These are phyloP conservation scores for Yamadazyma diddensiae DNA, from an alignment of 1,139 yeast species.

Conservation along the genomic window DNA sequence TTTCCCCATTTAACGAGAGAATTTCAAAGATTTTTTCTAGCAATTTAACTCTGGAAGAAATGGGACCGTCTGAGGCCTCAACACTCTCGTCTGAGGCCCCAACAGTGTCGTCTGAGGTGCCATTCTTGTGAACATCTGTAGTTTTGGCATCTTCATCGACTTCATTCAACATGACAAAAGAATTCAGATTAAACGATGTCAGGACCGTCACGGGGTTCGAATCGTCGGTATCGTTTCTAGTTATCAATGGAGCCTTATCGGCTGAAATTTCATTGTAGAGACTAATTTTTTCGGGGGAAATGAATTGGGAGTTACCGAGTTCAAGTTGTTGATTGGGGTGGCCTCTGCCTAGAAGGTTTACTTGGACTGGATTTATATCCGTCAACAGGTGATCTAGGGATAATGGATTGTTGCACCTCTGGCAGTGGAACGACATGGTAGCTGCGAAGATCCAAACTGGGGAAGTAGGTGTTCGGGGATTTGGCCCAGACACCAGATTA, in stretches of 20 bases:
- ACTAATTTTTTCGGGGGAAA: slow-evolving; percentile 31
- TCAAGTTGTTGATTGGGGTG: slow-evolving; percentile 16
- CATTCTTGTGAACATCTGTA: slow-evolving; percentile 4
- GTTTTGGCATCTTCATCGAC: slow-evolving; percentile 10
- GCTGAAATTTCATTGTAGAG: slow-evolving; percentile 21
- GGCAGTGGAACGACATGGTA: slow-evolving; percentile 31
- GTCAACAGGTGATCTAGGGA: slow-evolving; percentile 28
- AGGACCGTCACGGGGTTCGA: slow-evolving; percentile 14
- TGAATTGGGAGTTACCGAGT: slow-evolving; percentile 30
- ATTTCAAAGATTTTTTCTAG: slow-evolving; percentile 63
- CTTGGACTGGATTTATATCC: slow-evolving; percentile 31
- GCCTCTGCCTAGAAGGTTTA: slow-evolving; percentile 27
- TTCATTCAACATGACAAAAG: slow-evolving; percentile 31
- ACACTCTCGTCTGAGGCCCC: slow-evolving; percentile 5
- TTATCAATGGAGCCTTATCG: slow-evolving; percentile 18
- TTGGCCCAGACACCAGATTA: too few relatives aligned
- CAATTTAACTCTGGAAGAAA: slow-evolving; percentile 47
- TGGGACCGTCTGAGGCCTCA: slow-evolving; percentile 14
- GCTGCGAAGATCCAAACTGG: too few relatives aligned
- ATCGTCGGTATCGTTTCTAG: slow-evolving; percentile 19
- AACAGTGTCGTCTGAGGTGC: slow-evolving; percentile 8
- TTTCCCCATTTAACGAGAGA: slow-evolving; percentile 57
- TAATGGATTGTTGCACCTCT: slow-evolving; percentile 33
- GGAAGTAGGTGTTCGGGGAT: too few relatives aligned
- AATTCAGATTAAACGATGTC: slow-evolving; percentile 22